Evolutionary conservation across 106 monocot genomes (phyloP).

Genomic region (Dendrobium catenatum): DNA sequence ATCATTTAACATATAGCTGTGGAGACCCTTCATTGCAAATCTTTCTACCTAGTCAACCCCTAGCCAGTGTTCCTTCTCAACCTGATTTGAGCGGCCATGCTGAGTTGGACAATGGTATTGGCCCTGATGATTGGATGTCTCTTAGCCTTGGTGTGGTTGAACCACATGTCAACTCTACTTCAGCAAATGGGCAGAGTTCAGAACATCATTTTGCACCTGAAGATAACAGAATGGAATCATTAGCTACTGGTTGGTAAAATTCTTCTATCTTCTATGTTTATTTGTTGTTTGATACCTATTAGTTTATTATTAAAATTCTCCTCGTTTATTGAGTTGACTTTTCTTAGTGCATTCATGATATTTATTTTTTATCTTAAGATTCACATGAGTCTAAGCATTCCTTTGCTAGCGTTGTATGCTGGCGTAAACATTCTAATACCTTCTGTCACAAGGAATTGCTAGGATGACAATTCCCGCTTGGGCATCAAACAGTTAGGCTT

Average conservation of each 20-base stretch:
- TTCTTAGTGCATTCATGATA: neutral
- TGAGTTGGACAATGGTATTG: conserved; percentile 31
- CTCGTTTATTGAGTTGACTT: neutral
- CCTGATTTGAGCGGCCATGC: conserved; percentile 21
- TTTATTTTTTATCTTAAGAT: neutral
- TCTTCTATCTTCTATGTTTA: neutral
- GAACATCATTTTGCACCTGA: conserved; percentile 22
- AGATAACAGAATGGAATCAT: conserved; percentile 27
- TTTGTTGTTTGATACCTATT: neutral
- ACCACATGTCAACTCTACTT: conserved; percentile 18
- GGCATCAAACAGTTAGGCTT: too few species aligned
- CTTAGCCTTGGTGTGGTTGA: conserved; percentile 51
- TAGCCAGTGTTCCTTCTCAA: conserved; percentile 20
- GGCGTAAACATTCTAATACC: neutral
- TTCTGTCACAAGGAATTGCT: neutral
- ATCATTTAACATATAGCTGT: conserved; percentile 52
- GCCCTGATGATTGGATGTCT: conserved; percentile 70
- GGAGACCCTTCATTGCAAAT: conserved; percentile 72
- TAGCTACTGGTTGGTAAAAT: conserved; percentile 14
- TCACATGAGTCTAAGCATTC: neutral
- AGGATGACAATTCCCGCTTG: neutral
- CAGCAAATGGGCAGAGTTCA: conserved; percentile 23
- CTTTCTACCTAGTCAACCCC: conserved; percentile 56
- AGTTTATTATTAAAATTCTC: neutral
- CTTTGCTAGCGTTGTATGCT: neutral